phyloP scores from a whole-genome alignment of 495 filamentous ascomycete species.

The Penicillium simplicissimum region DNA sequence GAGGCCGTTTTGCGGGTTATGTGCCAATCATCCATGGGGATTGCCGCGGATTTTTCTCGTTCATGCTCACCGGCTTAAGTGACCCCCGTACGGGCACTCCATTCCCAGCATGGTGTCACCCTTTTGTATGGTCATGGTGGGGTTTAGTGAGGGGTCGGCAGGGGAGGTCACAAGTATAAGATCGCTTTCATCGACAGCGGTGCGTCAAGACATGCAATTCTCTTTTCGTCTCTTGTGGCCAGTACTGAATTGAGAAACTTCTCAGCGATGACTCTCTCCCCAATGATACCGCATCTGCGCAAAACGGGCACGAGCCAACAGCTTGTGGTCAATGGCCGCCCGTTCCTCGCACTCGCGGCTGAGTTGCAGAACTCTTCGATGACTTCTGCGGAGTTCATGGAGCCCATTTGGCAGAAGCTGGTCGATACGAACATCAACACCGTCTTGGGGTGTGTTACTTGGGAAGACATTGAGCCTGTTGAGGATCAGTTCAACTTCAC shows the following conservation, averaged over 20 bases:
- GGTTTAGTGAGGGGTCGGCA: background rate
- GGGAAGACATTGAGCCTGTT: conserved; percentile 50
- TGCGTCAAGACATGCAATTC: background rate
- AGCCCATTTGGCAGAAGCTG: conserved; percentile 44
- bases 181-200: background rate
- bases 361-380: conserved; percentile 55
- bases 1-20: background rate
- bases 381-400: conserved; percentile 47
- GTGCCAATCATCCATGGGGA: background rate
- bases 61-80: background rate
- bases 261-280: conserved; percentile 2
- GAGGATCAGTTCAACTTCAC: conserved; percentile 48
- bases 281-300: conserved; percentile 30
- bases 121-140: background rate
- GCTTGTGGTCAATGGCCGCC: conserved; percentile 48
- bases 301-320: conserved; percentile 33
- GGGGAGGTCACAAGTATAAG: background rate
- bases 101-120: background rate
- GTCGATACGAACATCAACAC: conserved; percentile 48
- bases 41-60: background rate
- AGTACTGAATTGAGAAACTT: background rate
- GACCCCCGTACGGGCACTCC: no score
- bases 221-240: background rate
- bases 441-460: conserved; percentile 51
- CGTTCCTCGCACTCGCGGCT: conserved; percentile 46